phyloP scores from a whole-genome alignment of 495 filamentous ascomycete genomes.

The Elaphomyces granulatus region DNA sequence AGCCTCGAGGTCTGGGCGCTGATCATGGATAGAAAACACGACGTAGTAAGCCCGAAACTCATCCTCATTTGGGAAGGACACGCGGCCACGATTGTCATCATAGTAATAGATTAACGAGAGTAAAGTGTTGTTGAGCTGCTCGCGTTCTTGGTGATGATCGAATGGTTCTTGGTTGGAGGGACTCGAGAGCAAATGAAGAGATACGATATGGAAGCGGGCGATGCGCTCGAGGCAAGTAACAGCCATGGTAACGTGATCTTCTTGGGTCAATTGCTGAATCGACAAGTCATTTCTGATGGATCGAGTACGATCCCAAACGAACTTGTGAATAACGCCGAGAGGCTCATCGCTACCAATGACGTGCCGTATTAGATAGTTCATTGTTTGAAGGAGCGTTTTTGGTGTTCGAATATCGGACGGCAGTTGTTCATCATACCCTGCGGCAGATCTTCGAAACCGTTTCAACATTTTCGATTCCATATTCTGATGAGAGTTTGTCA shows the following conservation, averaged over 20 bases:
- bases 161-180: conserved; percentile 57
- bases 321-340: conserved; percentile 61
- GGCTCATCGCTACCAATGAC: conserved; percentile 50
- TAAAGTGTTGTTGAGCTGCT: conserved; percentile 80
- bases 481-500: conserved; percentile 21
- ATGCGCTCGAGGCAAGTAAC: conserved; percentile 82
- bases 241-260: conserved; percentile 47
- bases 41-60: conserved; percentile 89
- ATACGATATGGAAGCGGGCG: conserved; percentile 78
- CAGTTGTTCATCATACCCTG: conserved; percentile 79
- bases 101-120: conserved; percentile 81
- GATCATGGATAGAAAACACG: conserved; percentile 65
- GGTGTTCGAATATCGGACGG: conserved; percentile 87
- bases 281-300: conserved; percentile 91
- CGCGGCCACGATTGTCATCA: conserved; percentile 49
- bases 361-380: conserved; percentile 69
- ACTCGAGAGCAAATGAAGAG: conserved; percentile 68
- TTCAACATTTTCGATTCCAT: conserved; percentile 61
- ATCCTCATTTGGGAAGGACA: conserved; percentile 54
- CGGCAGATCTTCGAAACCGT: conserved; percentile 76
- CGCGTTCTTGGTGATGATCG: conserved; percentile 74
- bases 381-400: conserved; percentile 52
- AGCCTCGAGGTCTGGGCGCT: conserved; percentile 53
- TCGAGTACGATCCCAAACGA: conserved; percentile 87
- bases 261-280: conserved; percentile 62